Base-by-base conservation (phyloP, 2,329 filamentous ascomycete species). In the Botryotinia globosa region DNA sequence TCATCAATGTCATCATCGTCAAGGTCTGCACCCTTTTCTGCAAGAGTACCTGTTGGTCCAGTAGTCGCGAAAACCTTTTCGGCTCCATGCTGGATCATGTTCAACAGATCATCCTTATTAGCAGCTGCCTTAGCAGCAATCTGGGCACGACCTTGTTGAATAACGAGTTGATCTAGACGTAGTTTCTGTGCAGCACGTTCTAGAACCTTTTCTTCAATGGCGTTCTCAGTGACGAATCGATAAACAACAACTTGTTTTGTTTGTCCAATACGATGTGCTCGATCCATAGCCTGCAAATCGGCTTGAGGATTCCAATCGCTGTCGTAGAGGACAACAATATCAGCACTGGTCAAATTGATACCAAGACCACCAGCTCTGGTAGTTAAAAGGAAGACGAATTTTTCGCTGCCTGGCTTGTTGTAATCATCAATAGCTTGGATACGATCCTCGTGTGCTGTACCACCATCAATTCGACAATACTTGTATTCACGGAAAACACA, bases 241-340 rank as follows among this genome's bases (percentile, higher is more conserved):
- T 97, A 99, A 5, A 99, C 96, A 61, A 94, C 88, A 18, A 99
- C 96, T 81, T 99, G 96, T 84, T 99, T 99, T 8, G 94, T 99
- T 84, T 99, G 96, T 56, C 96, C 96, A 78, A 99, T 99, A 84
- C 96, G 94, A 84, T 99, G 96, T 69, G 96, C 96, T 81, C 96
- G 93, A 80, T 99, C 96, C 96, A 99, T 99, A 72, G 96, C 96
- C 82, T 99, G 96, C 74, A 99, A 84, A 89, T 99, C 96, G 29
- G 96, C 96, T 83, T 99, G 96, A 16, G 96, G 96, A 80, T 98
- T 98, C 96, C 96, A 99, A 81, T 99, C 96, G 79, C 94, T 98
- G 82, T 99, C 96, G 80, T 96, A 99, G 10, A 99, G 88, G 44
- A 99, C 89, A 73, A 99, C 96, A 79, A 98, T 97, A 79, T 99